Evolutionary conservation across 2,329 filamentous ascomycete species (phyloP).

Genomic region (Arthrobotrys pseudoclavata): DNA sequence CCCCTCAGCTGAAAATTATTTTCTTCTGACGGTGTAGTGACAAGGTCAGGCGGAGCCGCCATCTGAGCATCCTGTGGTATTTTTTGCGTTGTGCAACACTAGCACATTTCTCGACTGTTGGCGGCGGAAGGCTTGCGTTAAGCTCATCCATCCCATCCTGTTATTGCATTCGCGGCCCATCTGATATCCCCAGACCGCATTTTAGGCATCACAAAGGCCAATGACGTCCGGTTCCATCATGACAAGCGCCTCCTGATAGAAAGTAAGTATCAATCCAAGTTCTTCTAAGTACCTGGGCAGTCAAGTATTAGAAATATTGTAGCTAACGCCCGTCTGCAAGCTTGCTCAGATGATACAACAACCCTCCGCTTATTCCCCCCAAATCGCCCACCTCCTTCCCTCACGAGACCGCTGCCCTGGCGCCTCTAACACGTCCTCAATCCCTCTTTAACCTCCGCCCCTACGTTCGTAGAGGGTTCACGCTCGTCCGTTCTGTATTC

Average conservation of each 20-base stretch:
- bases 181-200: conserved; percentile 21
- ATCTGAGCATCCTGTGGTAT: conserved; percentile 26
- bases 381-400: conserved; percentile 15
- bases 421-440: conserved; percentile 44
- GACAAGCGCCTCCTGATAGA: conserved; percentile 44
- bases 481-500: conserved; percentile 44
- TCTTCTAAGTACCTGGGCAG: neutral
- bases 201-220: conserved; percentile 19
- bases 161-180: neutral
- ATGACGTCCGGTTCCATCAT: conserved; percentile 36
- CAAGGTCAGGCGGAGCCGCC: conserved; percentile 39
- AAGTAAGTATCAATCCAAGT: conserved; percentile 25
- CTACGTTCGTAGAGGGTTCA: conserved; percentile 31
- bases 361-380: conserved; percentile 34
- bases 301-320: neutral
- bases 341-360: conserved; percentile 50
- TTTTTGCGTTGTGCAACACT: conserved; percentile 39
- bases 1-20: conserved; percentile 28
- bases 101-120: conserved; percentile 39
- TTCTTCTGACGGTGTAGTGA: conserved; percentile 22
- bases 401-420: conserved; percentile 57
- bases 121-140: conserved; percentile 27
- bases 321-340: conserved; percentile 11
- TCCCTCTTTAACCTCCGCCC: conserved; percentile 56
- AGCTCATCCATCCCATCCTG: neutral